phyloP scores from a whole-genome alignment of 192 early-diverging fungal genomes.

The Phycomyces nitens region DNA sequence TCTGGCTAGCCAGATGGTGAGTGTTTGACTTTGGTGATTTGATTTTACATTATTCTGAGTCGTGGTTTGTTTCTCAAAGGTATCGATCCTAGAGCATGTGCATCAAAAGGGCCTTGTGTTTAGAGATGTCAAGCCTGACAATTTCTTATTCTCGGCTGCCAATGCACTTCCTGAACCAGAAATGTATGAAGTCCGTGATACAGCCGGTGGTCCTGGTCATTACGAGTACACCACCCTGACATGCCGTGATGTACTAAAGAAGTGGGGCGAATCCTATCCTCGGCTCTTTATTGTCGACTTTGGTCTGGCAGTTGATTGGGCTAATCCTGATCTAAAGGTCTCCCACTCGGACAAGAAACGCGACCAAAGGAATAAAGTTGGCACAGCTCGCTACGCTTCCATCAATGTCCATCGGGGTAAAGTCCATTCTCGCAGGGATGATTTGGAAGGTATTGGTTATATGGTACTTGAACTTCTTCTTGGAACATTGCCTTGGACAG shows the following conservation, averaged over 20 bases:
- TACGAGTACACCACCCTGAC: slow-evolving; percentile 7
- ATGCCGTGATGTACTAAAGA: slow-evolving; percentile 23
- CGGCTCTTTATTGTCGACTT: slow-evolving; percentile 58
- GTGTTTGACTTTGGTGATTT: no score
- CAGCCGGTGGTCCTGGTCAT: neutral
- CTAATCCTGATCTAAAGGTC: slow-evolving; percentile 37
- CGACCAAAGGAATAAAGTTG: slow-evolving; percentile 47
- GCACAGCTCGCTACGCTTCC: slow-evolving; percentile 83
- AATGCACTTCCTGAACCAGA: slow-evolving; percentile 21
- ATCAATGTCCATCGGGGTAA: slow-evolving; percentile 80
- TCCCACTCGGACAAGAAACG: slow-evolving; percentile 40
- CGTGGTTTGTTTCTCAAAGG: no score
- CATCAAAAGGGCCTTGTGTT: slow-evolving; percentile 49
- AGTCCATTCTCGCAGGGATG: slow-evolving; percentile 82
- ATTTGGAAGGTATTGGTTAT: slow-evolving; percentile 81
- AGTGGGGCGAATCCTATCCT: slow-evolving; percentile 14
- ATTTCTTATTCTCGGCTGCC: slow-evolving; percentile 57
- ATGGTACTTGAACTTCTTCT: slow-evolving; percentile 76
- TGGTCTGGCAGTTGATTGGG: slow-evolving; percentile 47
- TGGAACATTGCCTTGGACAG: slow-evolving; percentile 81
- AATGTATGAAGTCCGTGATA: slow-evolving; percentile 16
- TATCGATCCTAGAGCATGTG: slow-evolving; percentile 33
- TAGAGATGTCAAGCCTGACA: slow-evolving; percentile 78
- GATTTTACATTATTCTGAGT: no score
- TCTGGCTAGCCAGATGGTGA: slow-evolving; percentile 54